phyloP scores from a whole-genome alignment of 1,139 yeast species.

The Taphrina pruni region DNA sequence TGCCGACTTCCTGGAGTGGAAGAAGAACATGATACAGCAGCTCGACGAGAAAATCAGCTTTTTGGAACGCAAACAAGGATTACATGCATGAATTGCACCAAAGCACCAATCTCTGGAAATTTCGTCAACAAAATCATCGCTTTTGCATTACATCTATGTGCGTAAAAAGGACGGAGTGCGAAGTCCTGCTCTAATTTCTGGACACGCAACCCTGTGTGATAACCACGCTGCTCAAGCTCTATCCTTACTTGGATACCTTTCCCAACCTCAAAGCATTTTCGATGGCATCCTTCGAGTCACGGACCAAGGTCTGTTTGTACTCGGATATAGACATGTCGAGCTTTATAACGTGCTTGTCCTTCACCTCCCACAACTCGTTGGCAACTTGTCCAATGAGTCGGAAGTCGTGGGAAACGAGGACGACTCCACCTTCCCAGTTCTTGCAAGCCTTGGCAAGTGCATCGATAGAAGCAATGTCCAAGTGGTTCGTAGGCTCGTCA shows the following conservation, averaged over 20 bases:
- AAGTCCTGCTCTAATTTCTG: too few relatives aligned
- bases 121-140: conserved; percentile 11
- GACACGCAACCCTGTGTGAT: neutral
- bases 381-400: conserved; percentile 96
- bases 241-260: conserved; percentile 8
- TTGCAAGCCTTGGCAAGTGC: conserved; percentile 96
- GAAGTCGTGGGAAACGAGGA: conserved; percentile 98
- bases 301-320: conserved; percentile 43
- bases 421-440: conserved; percentile 95
- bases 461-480: conserved; percentile 97
- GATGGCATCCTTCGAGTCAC: conserved; percentile 40
- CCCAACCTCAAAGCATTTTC: conserved; percentile 41
- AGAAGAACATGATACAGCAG: neutral
- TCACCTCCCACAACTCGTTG: conserved; percentile 61
- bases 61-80: neutral
- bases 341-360: conserved; percentile 43
- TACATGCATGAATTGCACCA: too few relatives aligned
- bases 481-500: conserved; percentile 99
- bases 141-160: conserved; percentile 28
- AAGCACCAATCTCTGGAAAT: too few relatives aligned
- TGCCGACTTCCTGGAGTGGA: conserved; percentile 12
- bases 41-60: conserved; percentile 5
- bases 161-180: neutral
- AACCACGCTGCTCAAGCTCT: neutral
- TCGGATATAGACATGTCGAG: conserved; percentile 42